A percentile compares a stretch with the other conserved stretches of the same genome.
Evolutionary conservation across 2,329 filamentous ascomycete genomes (phyloP).

Genomic region (Septoria linicola): DNA sequence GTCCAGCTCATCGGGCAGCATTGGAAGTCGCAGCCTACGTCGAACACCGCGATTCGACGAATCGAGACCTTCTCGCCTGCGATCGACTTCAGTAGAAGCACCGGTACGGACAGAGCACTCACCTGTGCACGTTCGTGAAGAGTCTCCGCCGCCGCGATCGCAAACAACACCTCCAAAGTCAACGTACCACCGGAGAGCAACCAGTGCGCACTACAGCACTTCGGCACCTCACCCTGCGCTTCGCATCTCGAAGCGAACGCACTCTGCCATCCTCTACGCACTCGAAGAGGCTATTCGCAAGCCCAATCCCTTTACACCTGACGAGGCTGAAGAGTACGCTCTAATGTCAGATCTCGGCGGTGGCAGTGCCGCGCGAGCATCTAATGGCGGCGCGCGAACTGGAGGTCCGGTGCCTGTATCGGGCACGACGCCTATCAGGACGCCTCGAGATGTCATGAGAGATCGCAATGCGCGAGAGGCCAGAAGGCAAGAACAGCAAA

Average conservation of each 20-base stretch:
- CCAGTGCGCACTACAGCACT: slow-evolving; percentile 33
- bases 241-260: slow-evolving; percentile 78
- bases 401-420: slow-evolving; percentile 55
- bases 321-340: slow-evolving; percentile 83
- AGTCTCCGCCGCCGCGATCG: slow-evolving; percentile 19
- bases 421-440: slow-evolving; percentile 62
- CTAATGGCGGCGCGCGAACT: slow-evolving; percentile 57
- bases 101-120: slow-evolving; percentile 23
- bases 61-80: slow-evolving; percentile 41
- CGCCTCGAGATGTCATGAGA: slow-evolving; percentile 89
- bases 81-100: slow-evolving; percentile 48
- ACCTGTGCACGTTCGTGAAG: slow-evolving; percentile 8
- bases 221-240: slow-evolving; percentile 54
- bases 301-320: slow-evolving; percentile 78
- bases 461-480: slow-evolving; percentile 76
- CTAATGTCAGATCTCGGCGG: slow-evolving; percentile 83
- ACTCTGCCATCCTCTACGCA: slow-evolving; percentile 86
- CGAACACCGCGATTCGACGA: slow-evolving; percentile 54
- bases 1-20: slow-evolving; percentile 54
- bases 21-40: slow-evolving; percentile 48
- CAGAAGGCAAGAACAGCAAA: slow-evolving; percentile 62
- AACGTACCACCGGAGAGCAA: slow-evolving; percentile 37
- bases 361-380: slow-evolving; percentile 42
- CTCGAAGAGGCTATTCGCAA: slow-evolving; percentile 86
- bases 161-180: slow-evolving; percentile 30